Conservation (phyloP, 352 stramenopile genomes). For the Pseudoperonospora humuli region DNA sequence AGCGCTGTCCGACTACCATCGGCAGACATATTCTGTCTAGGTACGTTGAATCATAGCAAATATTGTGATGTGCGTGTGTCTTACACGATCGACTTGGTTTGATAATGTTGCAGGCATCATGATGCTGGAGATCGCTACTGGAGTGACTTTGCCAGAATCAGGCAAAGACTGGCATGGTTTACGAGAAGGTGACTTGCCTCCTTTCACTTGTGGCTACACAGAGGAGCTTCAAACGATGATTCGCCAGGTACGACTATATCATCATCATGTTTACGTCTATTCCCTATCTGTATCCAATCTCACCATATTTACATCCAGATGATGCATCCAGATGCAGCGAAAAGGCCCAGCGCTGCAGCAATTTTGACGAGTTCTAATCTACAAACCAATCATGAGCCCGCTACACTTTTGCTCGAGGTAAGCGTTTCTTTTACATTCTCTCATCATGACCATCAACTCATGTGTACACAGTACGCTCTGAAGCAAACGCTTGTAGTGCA, state of each 20-base stretch:
- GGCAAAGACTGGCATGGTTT: slow-evolving; percentile 67
- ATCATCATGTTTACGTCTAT: background rate
- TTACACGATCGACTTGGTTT: slow-evolving; percentile 1
- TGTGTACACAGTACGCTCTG: slow-evolving; percentile 16
- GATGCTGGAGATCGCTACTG: slow-evolving; percentile 49
- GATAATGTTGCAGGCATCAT: slow-evolving; percentile 39
- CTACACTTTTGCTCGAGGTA: slow-evolving; percentile 27
- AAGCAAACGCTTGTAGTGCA: slow-evolving; percentile 23
- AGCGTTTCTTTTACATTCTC: background rate
- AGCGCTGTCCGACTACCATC: slow-evolving; percentile 50
- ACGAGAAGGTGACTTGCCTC: slow-evolving; percentile 38
- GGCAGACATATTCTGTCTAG: slow-evolving; percentile 94
- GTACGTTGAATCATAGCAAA: slow-evolving; percentile 19
- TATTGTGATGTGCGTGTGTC: background rate
- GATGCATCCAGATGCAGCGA: slow-evolving; percentile 41
- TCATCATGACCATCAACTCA: no score
- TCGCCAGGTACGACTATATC: slow-evolving; percentile 25
- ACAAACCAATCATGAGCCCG: slow-evolving; percentile 6
- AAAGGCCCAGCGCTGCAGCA: slow-evolving; percentile 31
- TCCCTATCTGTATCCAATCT: background rate
- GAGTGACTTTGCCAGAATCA: slow-evolving; percentile 32
- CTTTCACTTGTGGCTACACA: slow-evolving; percentile 41
- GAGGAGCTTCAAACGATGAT: slow-evolving; percentile 32
- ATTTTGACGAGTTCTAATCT: slow-evolving; percentile 30
- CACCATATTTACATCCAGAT: slow-evolving; percentile 29